Conservation (phyloP, 1,139 yeast genomes). For the Torulaspora globosa region DNA sequence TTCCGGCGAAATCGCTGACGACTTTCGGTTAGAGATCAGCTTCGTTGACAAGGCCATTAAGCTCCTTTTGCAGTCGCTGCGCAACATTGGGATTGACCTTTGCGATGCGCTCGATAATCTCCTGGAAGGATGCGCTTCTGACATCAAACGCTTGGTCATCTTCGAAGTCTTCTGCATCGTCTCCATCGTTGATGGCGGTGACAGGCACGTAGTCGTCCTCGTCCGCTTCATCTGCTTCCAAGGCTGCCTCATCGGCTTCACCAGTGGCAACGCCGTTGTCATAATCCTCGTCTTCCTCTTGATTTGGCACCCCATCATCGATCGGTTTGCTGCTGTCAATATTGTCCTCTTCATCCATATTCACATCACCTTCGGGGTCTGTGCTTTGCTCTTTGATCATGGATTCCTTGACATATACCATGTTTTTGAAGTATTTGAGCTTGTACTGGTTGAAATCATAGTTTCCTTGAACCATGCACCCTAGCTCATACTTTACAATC, state of each 20-base stretch:
- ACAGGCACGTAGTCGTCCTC: slow-evolving; percentile 24
- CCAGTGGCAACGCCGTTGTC: slow-evolving; percentile 37
- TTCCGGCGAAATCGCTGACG: background rate
- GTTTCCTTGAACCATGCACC: slow-evolving; percentile 47
- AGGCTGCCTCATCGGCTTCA: slow-evolving; percentile 35
- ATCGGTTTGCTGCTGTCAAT: slow-evolving; percentile 30
- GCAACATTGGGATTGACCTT: slow-evolving; percentile 40
- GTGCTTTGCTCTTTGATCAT: slow-evolving; percentile 29
- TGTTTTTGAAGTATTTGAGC: slow-evolving; percentile 38
- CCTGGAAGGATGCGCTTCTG: slow-evolving; percentile 38
- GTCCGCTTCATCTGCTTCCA: slow-evolving; percentile 33
- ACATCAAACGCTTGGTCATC: slow-evolving; percentile 33
- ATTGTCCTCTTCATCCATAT: slow-evolving; percentile 20
- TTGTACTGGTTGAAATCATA: slow-evolving; percentile 43
- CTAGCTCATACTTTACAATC: slow-evolving; percentile 68
- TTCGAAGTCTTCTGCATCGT: slow-evolving; percentile 29
- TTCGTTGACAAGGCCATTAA: slow-evolving; percentile 46
- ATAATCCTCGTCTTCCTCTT: slow-evolving; percentile 33
- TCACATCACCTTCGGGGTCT: slow-evolving; percentile 34
- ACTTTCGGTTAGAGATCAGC: slow-evolving; percentile 39
- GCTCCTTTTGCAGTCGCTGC: slow-evolving; percentile 37
- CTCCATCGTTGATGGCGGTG: slow-evolving; percentile 20
- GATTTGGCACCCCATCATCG: slow-evolving; percentile 22
- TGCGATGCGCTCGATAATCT: slow-evolving; percentile 41
- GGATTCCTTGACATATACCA: slow-evolving; percentile 35